These are phyloP conservation scores for Nemania serpens DNA, from an alignment of 2,329 filamentous ascomycete genomes.

Conservation along the genomic window DNA sequence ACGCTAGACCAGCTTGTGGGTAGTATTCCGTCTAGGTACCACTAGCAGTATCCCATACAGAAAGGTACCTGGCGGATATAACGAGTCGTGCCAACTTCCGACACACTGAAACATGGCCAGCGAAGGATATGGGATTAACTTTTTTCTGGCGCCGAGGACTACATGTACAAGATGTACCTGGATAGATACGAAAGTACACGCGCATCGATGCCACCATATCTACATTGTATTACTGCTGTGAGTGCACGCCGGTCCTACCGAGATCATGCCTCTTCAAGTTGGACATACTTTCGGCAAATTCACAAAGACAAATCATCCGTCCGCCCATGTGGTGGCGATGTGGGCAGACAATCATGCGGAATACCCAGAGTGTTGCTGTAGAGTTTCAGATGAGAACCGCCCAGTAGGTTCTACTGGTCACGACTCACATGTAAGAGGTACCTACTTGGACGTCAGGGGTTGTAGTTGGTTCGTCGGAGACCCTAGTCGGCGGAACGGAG, in stretches of 20 bases:
- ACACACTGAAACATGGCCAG: not conserved
- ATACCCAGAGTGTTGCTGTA: not conserved
- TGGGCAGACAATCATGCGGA: constrained; percentile 24
- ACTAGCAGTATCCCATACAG: no score
- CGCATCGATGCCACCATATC: no score
- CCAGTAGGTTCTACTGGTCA: not conserved
- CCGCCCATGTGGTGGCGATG: not conserved
- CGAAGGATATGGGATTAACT: not conserved
- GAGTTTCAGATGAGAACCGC: constrained; percentile 19
- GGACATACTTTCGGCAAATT: constrained; percentile 5
- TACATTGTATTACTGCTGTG: no score
- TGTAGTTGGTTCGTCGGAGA: no score
- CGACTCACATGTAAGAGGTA: no score
- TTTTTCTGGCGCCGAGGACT: not conserved
- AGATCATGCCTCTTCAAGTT: not conserved
- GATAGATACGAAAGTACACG: no score
- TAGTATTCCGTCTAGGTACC: not conserved
- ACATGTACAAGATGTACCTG: not conserved
- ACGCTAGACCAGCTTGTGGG: not conserved
- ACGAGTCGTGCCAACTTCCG: not conserved
- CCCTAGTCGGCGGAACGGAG: no score
- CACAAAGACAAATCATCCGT: not conserved
- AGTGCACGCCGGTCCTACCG: not conserved
- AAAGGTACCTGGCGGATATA: no score
- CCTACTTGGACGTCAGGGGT: no score